A percentile compares a stretch with the other conserved stretches of the same genome.
phyloP scores from a whole-genome alignment of 1,139 yeast species.

The Blastobotrys proliferans region DNA sequence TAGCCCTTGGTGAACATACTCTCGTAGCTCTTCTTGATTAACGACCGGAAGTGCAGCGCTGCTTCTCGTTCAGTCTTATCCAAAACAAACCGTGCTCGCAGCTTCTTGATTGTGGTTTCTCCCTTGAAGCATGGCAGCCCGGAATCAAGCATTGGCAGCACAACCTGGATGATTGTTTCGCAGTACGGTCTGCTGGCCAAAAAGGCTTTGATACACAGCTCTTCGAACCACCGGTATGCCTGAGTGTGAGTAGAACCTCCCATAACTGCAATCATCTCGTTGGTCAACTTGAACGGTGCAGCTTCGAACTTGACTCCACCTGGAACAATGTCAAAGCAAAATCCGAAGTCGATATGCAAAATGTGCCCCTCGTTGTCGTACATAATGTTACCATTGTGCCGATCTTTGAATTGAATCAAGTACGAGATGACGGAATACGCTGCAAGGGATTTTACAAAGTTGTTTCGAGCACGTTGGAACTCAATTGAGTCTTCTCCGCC shows the following conservation, averaged over 20 bases:
- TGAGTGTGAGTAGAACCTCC: slow-evolving; percentile 85
- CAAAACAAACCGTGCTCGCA: slow-evolving; percentile 77
- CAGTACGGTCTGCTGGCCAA: slow-evolving; percentile 86
- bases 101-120: slow-evolving; percentile 69
- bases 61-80: slow-evolving; percentile 82
- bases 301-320: slow-evolving; percentile 98
- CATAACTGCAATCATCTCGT: slow-evolving; percentile 93
- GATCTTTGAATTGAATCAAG: slow-evolving; percentile 88
- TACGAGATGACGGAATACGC: slow-evolving; percentile 94
- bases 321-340: slow-evolving; percentile 97
- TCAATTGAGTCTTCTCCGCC: slow-evolving; percentile 90
- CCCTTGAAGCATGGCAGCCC: slow-evolving; percentile 95
- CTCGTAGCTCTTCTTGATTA: slow-evolving; percentile 80
- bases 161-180: slow-evolving; percentile 81
- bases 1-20: slow-evolving; percentile 89
- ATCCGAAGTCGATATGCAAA: slow-evolving; percentile 95
- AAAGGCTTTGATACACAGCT: slow-evolving; percentile 88
- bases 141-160: slow-evolving; percentile 88
- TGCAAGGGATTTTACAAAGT: slow-evolving; percentile 89
- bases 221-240: slow-evolving; percentile 92
- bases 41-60: slow-evolving; percentile 65
- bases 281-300: slow-evolving; percentile 94
- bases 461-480: slow-evolving; percentile 86
- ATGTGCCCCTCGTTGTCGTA: slow-evolving; percentile 94
- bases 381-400: slow-evolving; percentile 99